Base-by-base conservation (phyloP, 2,329 filamentous ascomycete genomes). In the Cercospora berteroae region DNA sequence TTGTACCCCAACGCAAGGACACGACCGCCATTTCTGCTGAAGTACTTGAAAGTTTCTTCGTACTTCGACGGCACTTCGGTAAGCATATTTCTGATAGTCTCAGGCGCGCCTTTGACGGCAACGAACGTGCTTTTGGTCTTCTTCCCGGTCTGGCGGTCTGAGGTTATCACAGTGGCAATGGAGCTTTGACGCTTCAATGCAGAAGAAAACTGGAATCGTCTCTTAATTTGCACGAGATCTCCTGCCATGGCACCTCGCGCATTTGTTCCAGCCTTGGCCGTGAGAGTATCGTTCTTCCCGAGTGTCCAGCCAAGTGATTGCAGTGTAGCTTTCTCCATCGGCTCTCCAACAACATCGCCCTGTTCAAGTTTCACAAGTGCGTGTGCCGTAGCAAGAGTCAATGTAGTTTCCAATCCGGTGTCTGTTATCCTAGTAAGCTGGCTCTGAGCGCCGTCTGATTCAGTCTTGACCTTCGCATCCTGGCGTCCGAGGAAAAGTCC, bases 41-140 rank as follows among this genome's bases (percentile, higher is more conserved):
- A 99, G 82, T 97, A 93, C 81, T 98, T 99, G 87, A 89, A 99
- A 0, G 95, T 99, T 81, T 98, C 95, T 78, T 99, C 95, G 76
- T 99, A 99, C 77, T 96, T 88, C 1, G 88, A 85, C 7, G 95
- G 95, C 9, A 93, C 87, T 36, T 90, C 86, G 39, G 92, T 86
- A 69, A 99, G 85, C 91, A 97, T 97, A 77, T 91, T 94, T 80
- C 92, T 89, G 75, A 99, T 97, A 0, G 95, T 99, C 82, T 99
- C 95, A 0, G 95, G 95, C 7, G 95, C 95, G 77, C 95, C 95
- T 83, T 99, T 99, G 72, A 98, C 95, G 78, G 89, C 93, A 64
- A 93, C 94, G 77, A 99, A 97, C 0, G 95, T 97, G 70, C 91
- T 90, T 77, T 88, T 92, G 68, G 89, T 83, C 80, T 90, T 94